phyloP scores from a whole-genome alignment of 2,329 filamentous ascomycete species.

The Botrytis galanthina region DNA sequence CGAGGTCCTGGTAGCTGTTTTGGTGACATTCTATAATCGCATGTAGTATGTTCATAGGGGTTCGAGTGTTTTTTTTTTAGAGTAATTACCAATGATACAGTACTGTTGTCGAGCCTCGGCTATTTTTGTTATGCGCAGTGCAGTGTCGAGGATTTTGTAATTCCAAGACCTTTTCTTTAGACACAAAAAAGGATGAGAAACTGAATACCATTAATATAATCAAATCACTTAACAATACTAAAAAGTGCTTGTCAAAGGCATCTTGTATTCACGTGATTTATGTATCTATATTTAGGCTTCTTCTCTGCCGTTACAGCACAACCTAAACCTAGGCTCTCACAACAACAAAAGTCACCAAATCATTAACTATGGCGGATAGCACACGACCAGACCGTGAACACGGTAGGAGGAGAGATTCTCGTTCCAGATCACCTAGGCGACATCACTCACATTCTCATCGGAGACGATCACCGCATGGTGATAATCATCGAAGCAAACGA shows the following conservation, averaged over 20 bases:
- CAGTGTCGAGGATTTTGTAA: not conserved
- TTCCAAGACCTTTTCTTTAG: not conserved
- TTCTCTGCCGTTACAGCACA: not conserved
- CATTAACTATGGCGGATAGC: constrained; percentile 19
- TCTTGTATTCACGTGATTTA: not conserved
- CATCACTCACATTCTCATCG: constrained; percentile 25
- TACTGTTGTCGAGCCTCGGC: not conserved
- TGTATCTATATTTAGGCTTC: too few species aligned
- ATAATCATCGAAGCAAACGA: constrained; percentile 33
- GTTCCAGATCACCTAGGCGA: constrained; percentile 22
- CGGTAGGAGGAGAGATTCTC: constrained; percentile 19
- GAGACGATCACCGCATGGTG: constrained; percentile 28
- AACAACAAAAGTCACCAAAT: not conserved
- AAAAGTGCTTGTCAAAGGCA: not conserved
- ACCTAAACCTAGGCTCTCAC: not conserved
- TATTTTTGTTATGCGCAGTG: not conserved
- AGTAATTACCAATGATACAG: not conserved
- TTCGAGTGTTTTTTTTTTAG: too few species aligned
- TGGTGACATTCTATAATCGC: not conserved
- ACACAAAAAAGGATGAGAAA: not conserved
- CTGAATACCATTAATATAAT: not conserved
- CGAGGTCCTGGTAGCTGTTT: not conserved
- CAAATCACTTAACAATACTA: not conserved
- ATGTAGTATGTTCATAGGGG: not conserved
- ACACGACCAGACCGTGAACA: not conserved